Evolutionary conservation across 2,329 filamentous ascomycete genomes (phyloP).

Genomic region (Ophiostoma piceae): DNA sequence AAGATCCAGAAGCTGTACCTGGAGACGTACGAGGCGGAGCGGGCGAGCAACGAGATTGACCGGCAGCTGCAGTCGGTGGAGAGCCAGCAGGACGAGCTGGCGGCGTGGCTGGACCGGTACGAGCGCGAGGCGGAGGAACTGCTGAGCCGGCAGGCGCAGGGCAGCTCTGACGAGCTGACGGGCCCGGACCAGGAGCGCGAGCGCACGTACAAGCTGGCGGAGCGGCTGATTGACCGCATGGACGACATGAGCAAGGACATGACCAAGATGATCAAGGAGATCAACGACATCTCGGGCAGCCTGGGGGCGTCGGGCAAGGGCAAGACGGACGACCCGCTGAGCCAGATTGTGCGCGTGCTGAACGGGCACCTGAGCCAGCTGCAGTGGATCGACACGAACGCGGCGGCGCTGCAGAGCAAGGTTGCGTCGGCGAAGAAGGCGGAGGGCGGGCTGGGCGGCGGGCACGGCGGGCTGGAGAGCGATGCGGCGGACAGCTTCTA

Average conservation of each 20-base stretch:
- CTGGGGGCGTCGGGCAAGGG: slow-evolving; percentile 63
- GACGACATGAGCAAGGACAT: slow-evolving; percentile 93
- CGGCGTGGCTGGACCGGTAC: slow-evolving; percentile 82
- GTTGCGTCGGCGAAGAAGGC: slow-evolving; percentile 77
- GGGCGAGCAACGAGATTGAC: slow-evolving; percentile 89
- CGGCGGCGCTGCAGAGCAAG: slow-evolving; percentile 74
- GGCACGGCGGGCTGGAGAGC: slow-evolving; percentile 56
- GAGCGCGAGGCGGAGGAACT: slow-evolving; percentile 88
- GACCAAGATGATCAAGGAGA: slow-evolving; percentile 95
- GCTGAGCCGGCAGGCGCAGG: slow-evolving; percentile 70
- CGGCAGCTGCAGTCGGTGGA: slow-evolving; percentile 85
- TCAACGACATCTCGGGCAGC: slow-evolving; percentile 85
- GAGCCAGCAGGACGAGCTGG: slow-evolving; percentile 85
- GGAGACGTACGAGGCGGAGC: slow-evolving; percentile 87
- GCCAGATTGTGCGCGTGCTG: slow-evolving; percentile 90
- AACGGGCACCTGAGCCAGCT: slow-evolving; percentile 89
- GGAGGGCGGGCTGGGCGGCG: slow-evolving; percentile 55
- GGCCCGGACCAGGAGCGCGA: slow-evolving; percentile 95
- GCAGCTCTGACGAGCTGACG: slow-evolving; percentile 52
- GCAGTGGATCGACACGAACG: slow-evolving; percentile 87
- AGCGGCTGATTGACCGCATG: slow-evolving; percentile 83
- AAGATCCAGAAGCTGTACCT: slow-evolving; percentile 92
- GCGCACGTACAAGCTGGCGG: slow-evolving; percentile 90
- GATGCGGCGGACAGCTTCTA: slow-evolving; percentile 86
- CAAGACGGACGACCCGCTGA: slow-evolving; percentile 85